Evolutionary conservation across 2,329 filamentous ascomycete species (phyloP).

Genomic region (Penicillium palitans): DNA sequence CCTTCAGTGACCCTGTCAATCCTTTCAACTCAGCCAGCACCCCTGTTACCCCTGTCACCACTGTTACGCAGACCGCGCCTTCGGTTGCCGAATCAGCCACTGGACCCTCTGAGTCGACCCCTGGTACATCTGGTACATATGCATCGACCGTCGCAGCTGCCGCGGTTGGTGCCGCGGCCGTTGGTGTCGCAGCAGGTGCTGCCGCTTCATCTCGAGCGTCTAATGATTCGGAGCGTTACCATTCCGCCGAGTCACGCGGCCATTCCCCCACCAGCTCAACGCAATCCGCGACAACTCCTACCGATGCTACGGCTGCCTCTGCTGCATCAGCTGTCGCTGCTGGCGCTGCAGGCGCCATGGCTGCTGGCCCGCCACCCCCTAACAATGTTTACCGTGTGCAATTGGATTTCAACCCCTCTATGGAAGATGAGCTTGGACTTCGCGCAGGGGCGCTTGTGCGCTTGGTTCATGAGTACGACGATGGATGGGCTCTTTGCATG

Average conservation of each 20-base stretch:
- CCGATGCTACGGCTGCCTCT: constrained; percentile 20
- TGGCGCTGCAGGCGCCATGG: constrained; percentile 15
- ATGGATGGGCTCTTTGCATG: constrained; percentile 95
- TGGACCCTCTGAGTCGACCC: constrained; percentile 34
- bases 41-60: not conserved
- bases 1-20: constrained; percentile 60
- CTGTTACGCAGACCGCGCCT: constrained; percentile 14
- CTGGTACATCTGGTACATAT: constrained; percentile 24
- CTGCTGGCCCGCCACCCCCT: constrained; percentile 45
- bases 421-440: constrained; percentile 88
- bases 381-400: constrained; percentile 86
- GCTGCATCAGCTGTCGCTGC: constrained; percentile 14
- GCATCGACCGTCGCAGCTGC: constrained; percentile 37
- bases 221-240: constrained; percentile 24
- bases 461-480: constrained; percentile 92
- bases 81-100: constrained; percentile 24
- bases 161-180: constrained; percentile 42
- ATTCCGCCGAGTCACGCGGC: constrained; percentile 23
- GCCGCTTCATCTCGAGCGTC: constrained; percentile 33
- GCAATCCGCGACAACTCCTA: constrained; percentile 27
- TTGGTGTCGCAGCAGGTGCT: constrained; percentile 43
- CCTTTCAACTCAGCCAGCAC: constrained; percentile 63
- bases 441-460: constrained; percentile 80
- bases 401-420: constrained; percentile 87
- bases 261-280: constrained; percentile 25